These are phyloP conservation scores for Macrotyloma uniflorum DNA, from an alignment of 306 rosid species.

Conservation along the genomic window DNA sequence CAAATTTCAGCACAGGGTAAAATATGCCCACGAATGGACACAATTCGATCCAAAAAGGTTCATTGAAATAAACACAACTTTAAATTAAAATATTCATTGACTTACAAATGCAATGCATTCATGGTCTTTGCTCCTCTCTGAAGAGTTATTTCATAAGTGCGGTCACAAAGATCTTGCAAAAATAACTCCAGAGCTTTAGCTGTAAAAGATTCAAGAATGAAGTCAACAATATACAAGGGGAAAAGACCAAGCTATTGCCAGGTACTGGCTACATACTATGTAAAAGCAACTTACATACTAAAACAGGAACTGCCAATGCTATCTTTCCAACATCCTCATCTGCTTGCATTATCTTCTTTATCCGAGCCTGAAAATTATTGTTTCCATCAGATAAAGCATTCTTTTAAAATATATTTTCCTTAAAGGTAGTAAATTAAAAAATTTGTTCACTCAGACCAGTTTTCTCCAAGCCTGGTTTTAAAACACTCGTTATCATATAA, in stretches of 20 bases:
- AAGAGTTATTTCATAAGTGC: constrained; percentile 90
- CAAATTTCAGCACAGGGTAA: constrained; percentile 26
- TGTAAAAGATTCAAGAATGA: constrained; percentile 48
- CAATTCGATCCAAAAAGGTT: not conserved
- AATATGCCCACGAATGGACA: not conserved
- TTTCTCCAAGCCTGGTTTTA: too few relatives aligned
- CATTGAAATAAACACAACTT: not conserved
- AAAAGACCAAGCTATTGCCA: not conserved
- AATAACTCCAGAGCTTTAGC: constrained; percentile 95
- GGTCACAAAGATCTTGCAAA: constrained; percentile 98
- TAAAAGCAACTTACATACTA: constrained; percentile 78
- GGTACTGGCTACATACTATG: constrained; percentile 17
- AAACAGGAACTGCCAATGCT: constrained; percentile 94
- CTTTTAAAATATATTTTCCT: constrained; percentile 8
- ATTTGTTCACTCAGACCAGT: too few relatives aligned
- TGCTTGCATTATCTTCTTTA: constrained; percentile 98
- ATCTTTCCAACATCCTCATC: constrained; percentile 98
- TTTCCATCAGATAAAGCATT: constrained; percentile 37
- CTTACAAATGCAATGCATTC: constrained; percentile 97
- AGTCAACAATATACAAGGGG: constrained; percentile 27
- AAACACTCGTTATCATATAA: not conserved
- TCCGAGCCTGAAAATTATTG: constrained; percentile 69
- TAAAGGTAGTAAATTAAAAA: not conserved
- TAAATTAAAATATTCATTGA: not conserved
- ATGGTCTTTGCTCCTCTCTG: constrained; percentile 98